These are phyloP conservation scores for Penicillium manginii DNA, from an alignment of 495 filamentous ascomycete species.

Conservation along the genomic window DNA sequence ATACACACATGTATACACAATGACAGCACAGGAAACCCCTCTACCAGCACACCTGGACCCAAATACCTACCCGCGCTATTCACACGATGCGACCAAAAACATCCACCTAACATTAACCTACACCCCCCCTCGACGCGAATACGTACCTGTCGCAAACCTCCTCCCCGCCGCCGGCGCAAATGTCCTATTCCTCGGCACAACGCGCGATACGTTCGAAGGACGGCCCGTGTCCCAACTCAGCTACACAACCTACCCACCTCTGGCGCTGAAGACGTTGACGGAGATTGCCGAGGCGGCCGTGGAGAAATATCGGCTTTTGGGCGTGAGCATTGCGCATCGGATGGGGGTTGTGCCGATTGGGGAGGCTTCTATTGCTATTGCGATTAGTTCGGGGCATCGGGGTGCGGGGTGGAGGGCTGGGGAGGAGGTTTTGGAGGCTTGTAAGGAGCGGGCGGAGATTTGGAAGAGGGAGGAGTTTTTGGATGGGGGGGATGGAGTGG, in stretches of 20 bases:
- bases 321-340: slow-evolving; percentile 83
- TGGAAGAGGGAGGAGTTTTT: slow-evolving; percentile 97
- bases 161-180: slow-evolving; percentile 83
- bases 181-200: slow-evolving; percentile 87
- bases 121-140: slow-evolving; percentile 59
- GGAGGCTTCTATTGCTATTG: slow-evolving; percentile 91
- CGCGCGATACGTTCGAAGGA: slow-evolving; percentile 77
- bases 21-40: slow-evolving; percentile 21
- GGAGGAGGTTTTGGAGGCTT: slow-evolving; percentile 86
- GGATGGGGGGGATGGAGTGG: slow-evolving; percentile 78
- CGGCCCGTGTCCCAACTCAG: slow-evolving; percentile 76
- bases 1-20: slow-evolving; percentile 12
- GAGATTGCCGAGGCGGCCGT: slow-evolving; percentile 65
- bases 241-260: slow-evolving; percentile 80
- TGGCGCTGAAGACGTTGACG: slow-evolving; percentile 76
- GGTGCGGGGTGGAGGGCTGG: slow-evolving; percentile 85
- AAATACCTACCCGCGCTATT: slow-evolving; percentile 45
- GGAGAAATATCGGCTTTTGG: slow-evolving; percentile 62
- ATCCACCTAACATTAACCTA: slow-evolving; percentile 60
- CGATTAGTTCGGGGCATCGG: slow-evolving; percentile 84
- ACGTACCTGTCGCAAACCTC: slow-evolving; percentile 67
- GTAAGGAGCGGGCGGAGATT: slow-evolving; percentile 85
- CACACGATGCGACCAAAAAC: slow-evolving; percentile 31
- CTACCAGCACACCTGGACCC: slow-evolving; percentile 43
- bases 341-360: slow-evolving; percentile 82